Evolutionary conservation across 2,329 filamentous ascomycete genomes (phyloP).

Genomic region (Didymellaceae sp.): DNA sequence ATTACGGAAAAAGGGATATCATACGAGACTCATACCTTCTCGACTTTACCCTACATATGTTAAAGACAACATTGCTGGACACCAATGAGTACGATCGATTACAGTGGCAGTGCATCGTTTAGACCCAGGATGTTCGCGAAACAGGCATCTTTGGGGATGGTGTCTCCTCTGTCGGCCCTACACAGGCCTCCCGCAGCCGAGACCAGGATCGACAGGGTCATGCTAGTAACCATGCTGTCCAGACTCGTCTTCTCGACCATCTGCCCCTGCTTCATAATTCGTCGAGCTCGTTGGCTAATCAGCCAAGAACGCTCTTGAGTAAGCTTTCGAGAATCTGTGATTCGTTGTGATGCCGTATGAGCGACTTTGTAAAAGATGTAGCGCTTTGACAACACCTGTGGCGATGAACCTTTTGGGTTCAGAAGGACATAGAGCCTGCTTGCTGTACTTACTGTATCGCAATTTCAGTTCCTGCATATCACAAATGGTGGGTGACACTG

Average conservation of each 20-base stretch:
- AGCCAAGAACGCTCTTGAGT: slow-evolving; percentile 12
- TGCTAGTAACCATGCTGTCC: slow-evolving; percentile 28
- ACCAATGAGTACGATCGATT: slow-evolving; percentile 1
- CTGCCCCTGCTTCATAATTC: slow-evolving; percentile 35
- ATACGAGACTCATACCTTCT: too few relatives aligned
- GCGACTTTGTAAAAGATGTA: not conserved
- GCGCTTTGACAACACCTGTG: slow-evolving; percentile 8
- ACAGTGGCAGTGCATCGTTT: slow-evolving; percentile 10
- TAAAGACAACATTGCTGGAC: slow-evolving; percentile 6
- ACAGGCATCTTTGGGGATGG: slow-evolving; percentile 26
- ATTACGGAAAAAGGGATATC: too few relatives aligned
- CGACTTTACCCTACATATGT: too few relatives aligned
- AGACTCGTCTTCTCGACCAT: slow-evolving; percentile 24
- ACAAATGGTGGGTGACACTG: not conserved
- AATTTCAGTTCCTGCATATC: slow-evolving; percentile 9
- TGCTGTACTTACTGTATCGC: not conserved
- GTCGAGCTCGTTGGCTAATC: slow-evolving; percentile 20
- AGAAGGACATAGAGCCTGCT: not conserved
- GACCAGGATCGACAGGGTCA: slow-evolving; percentile 26
- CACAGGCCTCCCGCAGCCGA: slow-evolving; percentile 14
- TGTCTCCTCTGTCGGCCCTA: slow-evolving; percentile 19
- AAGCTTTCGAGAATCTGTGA: not conserved
- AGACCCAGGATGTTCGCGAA: slow-evolving; percentile 33
- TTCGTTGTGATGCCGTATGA: not conserved
- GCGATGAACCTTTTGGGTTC: slow-evolving; percentile 1